Evolutionary conservation across 2,329 filamentous ascomycete species (phyloP).

Genomic region (Aspergillus japonicus): DNA sequence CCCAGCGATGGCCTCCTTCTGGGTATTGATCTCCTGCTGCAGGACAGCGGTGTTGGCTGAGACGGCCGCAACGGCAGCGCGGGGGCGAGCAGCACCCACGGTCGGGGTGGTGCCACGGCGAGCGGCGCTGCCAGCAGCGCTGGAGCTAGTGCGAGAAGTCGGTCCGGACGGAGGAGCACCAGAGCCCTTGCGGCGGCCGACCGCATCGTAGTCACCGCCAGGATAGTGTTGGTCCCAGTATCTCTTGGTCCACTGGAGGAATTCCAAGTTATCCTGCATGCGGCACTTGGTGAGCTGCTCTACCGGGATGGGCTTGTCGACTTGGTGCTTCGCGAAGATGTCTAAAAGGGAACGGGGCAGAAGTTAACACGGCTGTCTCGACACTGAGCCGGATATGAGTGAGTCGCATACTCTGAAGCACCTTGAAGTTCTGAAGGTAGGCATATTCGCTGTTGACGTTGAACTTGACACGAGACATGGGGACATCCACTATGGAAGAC

Average conservation of each 20-base stretch:
- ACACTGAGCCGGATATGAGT: background rate
- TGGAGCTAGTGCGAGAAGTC: conserved; percentile 51
- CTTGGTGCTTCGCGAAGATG: conserved; percentile 76
- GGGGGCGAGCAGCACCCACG: conserved; percentile 48
- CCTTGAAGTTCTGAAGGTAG: conserved; percentile 98
- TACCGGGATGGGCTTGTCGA: conserved; percentile 89
- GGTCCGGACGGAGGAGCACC: conserved; percentile 54
- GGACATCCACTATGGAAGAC: conserved; percentile 66
- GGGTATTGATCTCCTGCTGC: conserved; percentile 77
- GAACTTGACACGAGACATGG: conserved; percentile 96
- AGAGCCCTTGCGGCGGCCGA: conserved; percentile 77
- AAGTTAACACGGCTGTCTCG: background rate
- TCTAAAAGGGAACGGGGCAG: conserved; percentile 45
- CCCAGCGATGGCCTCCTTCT: conserved; percentile 94
- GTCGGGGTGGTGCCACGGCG: conserved; percentile 63
- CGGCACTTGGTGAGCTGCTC: conserved; percentile 92
- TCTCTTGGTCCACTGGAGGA: conserved; percentile 92
- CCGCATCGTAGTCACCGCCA: conserved; percentile 92
- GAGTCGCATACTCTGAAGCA: conserved; percentile 78
- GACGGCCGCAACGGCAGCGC: conserved; percentile 50
- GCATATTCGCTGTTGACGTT: conserved; percentile 96
- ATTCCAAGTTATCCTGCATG: conserved; percentile 99
- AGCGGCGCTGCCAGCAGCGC: conserved; percentile 46
- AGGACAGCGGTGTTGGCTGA: conserved; percentile 66
- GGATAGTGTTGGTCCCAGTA: conserved; percentile 99